phyloP scores from a whole-genome alignment of 139 green algal species.

The Picochlorum sp. region DNA sequence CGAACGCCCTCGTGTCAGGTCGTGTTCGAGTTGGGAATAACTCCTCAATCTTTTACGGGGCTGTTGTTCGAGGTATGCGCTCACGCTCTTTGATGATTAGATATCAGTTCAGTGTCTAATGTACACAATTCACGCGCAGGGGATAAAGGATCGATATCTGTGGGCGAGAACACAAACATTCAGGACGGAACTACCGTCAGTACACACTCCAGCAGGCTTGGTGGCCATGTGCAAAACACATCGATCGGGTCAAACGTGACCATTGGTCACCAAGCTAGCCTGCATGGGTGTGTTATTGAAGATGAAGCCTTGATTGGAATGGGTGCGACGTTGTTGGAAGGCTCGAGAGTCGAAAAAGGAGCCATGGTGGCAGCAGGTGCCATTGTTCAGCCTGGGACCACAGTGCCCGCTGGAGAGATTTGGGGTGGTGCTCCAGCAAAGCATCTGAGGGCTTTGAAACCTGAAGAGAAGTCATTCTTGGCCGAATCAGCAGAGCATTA shows the following conservation, averaged over 20 bases:
- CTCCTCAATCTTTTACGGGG: conserved; percentile 88
- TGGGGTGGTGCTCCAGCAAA: conserved; percentile 67
- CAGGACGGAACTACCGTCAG: conserved; percentile 84
- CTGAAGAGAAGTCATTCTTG: conserved; percentile 75
- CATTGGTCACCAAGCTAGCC: conserved; percentile 64
- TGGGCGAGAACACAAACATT: conserved; percentile 85
- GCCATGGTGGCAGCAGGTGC: conserved; percentile 85
- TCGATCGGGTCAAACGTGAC: conserved; percentile 85
- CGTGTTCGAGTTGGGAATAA: conserved; percentile 70
- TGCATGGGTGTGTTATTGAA: conserved; percentile 84
- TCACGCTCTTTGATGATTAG: neutral
- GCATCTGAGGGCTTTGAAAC: conserved; percentile 75
- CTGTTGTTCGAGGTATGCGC: conserved; percentile 67
- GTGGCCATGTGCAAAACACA: conserved; percentile 23
- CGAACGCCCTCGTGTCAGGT: conserved; percentile 74
- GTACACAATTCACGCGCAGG: conserved; percentile 36
- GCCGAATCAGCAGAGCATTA: conserved; percentile 49
- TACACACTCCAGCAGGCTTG: conserved; percentile 14
- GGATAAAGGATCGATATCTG: conserved; percentile 70
- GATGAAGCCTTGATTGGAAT: conserved; percentile 90
- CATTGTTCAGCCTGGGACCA: conserved; percentile 62
- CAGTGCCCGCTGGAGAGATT: conserved; percentile 62
- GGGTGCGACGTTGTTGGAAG: conserved; percentile 78
- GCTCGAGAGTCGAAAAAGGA: conserved; percentile 51
- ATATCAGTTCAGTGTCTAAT: conserved; percentile 5